Percentiles rank a stretch among this genome's conserved stretches.
phyloP scores from a whole-genome alignment of 2,329 filamentous ascomycete species.

The Leptographium radiaticola region DNA sequence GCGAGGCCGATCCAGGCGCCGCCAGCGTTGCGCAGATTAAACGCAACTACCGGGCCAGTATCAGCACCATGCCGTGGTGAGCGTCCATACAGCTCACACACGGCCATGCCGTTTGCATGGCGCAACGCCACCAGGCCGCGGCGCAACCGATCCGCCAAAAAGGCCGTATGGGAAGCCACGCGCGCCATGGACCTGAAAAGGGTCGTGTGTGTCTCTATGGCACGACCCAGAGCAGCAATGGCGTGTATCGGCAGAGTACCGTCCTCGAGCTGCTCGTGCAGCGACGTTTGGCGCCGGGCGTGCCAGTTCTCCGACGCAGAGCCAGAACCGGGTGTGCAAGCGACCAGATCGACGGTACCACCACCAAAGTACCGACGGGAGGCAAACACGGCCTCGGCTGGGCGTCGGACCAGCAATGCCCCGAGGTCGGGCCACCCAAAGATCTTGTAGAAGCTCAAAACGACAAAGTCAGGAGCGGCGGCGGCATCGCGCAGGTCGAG shows the following conservation, averaged over 20 bases:
- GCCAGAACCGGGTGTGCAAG: constrained; percentile 24
- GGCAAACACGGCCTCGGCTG: constrained; percentile 49
- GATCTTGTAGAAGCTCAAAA: constrained; percentile 91
- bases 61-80: constrained; percentile 14
- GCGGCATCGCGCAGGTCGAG: constrained; percentile 53
- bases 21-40: constrained; percentile 60
- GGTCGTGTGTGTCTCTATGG: constrained; percentile 53
- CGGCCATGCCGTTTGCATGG: constrained; percentile 54
- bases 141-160: constrained; percentile 47
- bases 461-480: constrained; percentile 67
- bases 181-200: constrained; percentile 60
- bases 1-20: constrained; percentile 68
- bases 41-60: constrained; percentile 67
- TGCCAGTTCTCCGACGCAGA: constrained; percentile 69
- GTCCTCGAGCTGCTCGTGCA: constrained; percentile 81
- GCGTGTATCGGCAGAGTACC: constrained; percentile 84
- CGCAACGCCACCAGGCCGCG: constrained; percentile 42
- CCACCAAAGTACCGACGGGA: constrained; percentile 78
- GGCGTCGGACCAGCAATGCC: constrained; percentile 67
- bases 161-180: constrained; percentile 58
- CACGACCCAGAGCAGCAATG: constrained; percentile 69
- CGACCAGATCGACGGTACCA: constrained; percentile 84
- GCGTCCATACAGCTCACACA: constrained; percentile 43
- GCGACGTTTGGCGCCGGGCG: constrained; percentile 50
- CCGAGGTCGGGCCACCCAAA: constrained; percentile 93